Conservation (phyloP, 805 yeast genomes). For the Geotrichum ghanense region DNA sequence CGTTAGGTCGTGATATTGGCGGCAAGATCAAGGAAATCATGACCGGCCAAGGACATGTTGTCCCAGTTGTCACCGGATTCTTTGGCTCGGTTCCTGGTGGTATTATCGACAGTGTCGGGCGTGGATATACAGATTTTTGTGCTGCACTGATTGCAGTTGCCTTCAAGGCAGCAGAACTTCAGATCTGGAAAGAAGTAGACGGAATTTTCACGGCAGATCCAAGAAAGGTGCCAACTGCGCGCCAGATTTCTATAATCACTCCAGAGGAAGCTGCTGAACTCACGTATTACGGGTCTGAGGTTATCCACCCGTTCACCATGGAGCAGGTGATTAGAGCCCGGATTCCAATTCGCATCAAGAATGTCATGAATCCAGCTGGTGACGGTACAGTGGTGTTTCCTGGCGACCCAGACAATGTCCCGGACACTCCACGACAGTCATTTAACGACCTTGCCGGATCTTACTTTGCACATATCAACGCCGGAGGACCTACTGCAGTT, state of each 20-base stretch:
- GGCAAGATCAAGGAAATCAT: slow-evolving; percentile 31
- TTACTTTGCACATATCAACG: slow-evolving; percentile 26
- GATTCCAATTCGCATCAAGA: slow-evolving; percentile 93
- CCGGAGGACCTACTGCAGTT: slow-evolving; percentile 73
- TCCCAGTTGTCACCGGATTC: slow-evolving; percentile 93
- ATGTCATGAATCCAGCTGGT: slow-evolving; percentile 87
- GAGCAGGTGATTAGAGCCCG: slow-evolving; percentile 94
- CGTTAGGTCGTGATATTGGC: slow-evolving; percentile 40
- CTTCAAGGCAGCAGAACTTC: slow-evolving; percentile 80
- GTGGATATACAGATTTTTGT: slow-evolving; percentile 96
- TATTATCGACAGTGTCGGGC: slow-evolving; percentile 79
- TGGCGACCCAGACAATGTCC: slow-evolving; percentile 75
- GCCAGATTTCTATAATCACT: slow-evolving; percentile 75
- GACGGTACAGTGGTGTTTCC: slow-evolving; percentile 91
- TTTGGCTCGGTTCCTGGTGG: slow-evolving; percentile 97
- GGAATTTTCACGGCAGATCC: slow-evolving; percentile 99
- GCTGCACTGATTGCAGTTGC: slow-evolving; percentile 97
- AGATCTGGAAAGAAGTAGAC: slow-evolving; percentile 98
- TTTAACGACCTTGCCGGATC: slow-evolving; percentile 38
- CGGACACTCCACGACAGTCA: slow-evolving; percentile 89
- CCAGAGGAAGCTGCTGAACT: slow-evolving; percentile 99
- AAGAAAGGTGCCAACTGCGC: slow-evolving; percentile 82
- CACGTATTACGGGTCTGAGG: slow-evolving; percentile 96
- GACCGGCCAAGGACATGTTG: slow-evolving; percentile 27
- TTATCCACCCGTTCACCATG: slow-evolving; percentile 96